Base-by-base conservation (phyloP, 2,329 filamentous ascomycete species). In the Beauveria australis region DNA sequence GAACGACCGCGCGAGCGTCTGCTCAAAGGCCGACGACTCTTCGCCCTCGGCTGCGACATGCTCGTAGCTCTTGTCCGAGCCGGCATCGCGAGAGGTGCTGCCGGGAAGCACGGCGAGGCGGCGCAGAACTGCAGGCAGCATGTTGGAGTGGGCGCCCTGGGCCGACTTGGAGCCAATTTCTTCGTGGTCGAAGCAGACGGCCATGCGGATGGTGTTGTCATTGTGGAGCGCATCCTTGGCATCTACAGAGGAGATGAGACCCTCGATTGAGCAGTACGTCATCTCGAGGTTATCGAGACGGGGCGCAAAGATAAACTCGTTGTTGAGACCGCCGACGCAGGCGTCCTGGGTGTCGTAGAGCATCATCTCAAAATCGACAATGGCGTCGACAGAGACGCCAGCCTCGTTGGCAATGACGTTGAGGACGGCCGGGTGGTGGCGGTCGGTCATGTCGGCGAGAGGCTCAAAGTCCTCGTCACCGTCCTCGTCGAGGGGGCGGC, bases 251-350 rank as follows among this genome's bases (percentile, higher is more conserved):
- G 88, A 82, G 68, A 97, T 91, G 61, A 99, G 80, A 60, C 91
- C 92, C 75, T 89, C 83, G 59, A 94, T 86, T 65, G 89, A 89
- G 78, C 94, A 97, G 78, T 92, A 97, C 10, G 93, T 95, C 90
- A 96, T 96, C 76, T 91, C 90, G 18, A 97, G 81, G 75, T 99
- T 99, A 78, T 99, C 94, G 60, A 99, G 83, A 51, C 94, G 87
- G n/a, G 92, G 86, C 3, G 93, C 96, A 78, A 93, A 97, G 76
- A 99, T 90, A 72, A 99, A 89, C 75, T 99, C 94, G 70, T 97
- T 89, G 72, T 90, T 89, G 66, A 99, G 77, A 41, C 94, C 94
- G 62, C 94, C 94, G 18, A 99, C 83, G 70, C 87, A 90, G 1
- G 92, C 85, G 71, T 93, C 89, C 70, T 99, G 94, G 10, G 92